Evolutionary conservation across 306 rosid species (phyloP).

Genomic region (Acacia confusa): DNA sequence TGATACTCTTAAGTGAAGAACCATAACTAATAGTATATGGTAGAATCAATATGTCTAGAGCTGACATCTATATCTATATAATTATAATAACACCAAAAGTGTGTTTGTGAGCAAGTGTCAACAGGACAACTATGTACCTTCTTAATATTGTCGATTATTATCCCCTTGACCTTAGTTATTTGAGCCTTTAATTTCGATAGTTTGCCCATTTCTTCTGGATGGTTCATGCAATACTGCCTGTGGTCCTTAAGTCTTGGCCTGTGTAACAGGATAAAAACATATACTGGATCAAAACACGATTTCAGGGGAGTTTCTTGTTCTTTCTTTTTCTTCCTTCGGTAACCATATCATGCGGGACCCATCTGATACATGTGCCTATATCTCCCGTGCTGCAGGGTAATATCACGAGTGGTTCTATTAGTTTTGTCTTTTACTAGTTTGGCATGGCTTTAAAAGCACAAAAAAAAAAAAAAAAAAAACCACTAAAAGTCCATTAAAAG

Average conservation of each 20-base stretch:
- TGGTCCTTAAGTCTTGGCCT: constrained; percentile 94
- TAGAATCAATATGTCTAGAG: not conserved
- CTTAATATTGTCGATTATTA: constrained; percentile 97
- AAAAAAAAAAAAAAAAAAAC: too few species aligned
- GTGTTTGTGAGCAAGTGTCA: not conserved
- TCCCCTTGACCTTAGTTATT: constrained; percentile 90
- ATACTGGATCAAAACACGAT: constrained; percentile 16
- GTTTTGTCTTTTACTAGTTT: not conserved
- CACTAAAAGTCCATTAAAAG: too few species aligned
- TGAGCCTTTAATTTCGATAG: constrained; percentile 96
- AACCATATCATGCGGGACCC: not conserved
- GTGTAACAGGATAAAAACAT: constrained; percentile 22
- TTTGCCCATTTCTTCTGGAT: constrained; percentile 96
- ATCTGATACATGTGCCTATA: not conserved
- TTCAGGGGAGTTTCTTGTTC: too few species aligned
- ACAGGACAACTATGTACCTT: constrained; percentile 53
- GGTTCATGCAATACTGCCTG: constrained; percentile 88
- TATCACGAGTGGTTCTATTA: too few species aligned
- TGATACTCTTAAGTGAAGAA: not conserved
- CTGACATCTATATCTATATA: not conserved
- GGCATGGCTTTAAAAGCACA: too few species aligned
- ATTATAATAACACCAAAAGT: not conserved
- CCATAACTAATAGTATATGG: not conserved
- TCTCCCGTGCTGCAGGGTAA: not conserved
- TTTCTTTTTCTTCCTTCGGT: not conserved